Evolutionary conservation across 139 green algal species (phyloP), one percentile per base, ranked within the genome.

Genomic region (Coccomyxa sp.): DNA sequence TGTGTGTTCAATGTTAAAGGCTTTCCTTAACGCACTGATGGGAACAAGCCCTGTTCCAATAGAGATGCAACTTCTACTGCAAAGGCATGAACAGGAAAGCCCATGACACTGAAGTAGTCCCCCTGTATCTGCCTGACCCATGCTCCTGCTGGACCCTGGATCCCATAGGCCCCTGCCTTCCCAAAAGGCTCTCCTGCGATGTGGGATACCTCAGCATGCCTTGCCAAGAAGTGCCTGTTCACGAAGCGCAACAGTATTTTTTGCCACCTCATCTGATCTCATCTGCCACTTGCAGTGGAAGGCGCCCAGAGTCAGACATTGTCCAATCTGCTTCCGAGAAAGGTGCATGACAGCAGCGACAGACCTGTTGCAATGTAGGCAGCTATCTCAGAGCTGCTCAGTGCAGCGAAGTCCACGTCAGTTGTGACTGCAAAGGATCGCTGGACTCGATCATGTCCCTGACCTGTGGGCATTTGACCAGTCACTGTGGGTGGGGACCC

Each of bases 51-150:
- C n/a, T n/a, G n/a, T n/a, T 78, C 9, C 8, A 83, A 54, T 29
- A 83, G 79, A 0, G 75, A 34, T 35, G 72, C 39, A 1, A 83
- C 27, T 7, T 69, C 4, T 29, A 8, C 38, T 27, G 73, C 55
- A 55, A 83, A 83, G 39, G 16, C 55, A 41, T 83, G 35, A 38
- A 92, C 16, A 29, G 90, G 92, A 41, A 97, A 93, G 14, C 92
- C 94, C 79, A 98, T 89, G 0, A 98, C 95, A 69, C 96, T 97
- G 84, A 94, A 97, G 82, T 95, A 98, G 85, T 90, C 95, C 0
- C 95, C 95, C 6, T 88, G 70, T 1, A 98, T 89, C 10, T 81
- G 71, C 70, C 84, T 84, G 9, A 98, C 93, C 73, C 98, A 95
- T 9, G 82, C 84, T 22, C 89, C 89, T 5, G 91, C 95, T 5